Base-by-base conservation (phyloP, 164 flowering plant genomes). In the Vitis rupestris region DNA sequence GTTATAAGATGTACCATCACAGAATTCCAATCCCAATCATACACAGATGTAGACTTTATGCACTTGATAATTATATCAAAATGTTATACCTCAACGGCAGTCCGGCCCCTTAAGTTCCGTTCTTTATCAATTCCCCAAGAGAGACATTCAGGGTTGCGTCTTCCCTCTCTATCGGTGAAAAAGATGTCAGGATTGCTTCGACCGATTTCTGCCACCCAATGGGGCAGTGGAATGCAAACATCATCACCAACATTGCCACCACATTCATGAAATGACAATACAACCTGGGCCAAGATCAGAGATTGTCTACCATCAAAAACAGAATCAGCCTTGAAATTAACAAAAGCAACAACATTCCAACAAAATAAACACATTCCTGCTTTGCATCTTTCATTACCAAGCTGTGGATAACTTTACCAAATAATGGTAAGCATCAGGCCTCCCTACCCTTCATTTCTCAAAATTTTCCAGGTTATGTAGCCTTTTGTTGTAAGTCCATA, bases 221-320 rank as follows among this genome's bases (percentile, higher is more conserved):
- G 93, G 30, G 99, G 99, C 73, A 95, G 78, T 31, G 97, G 99
- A 71, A 95, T 91, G 60, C 90, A 88, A 47, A 89, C 97, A 86
- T 93, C 99, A 83, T 95, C 99, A 64, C 97, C 97, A 73, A 95
- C 88, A 79, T 95, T 95, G 71, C 99, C 98, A 66, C 99, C 99
- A 81, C 99, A 95, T 79, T 88, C 97, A 87, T 95, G 99, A 81
- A 95, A 95, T 52, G 98, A 95, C 94, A 95, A 82, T 49, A 90
- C 93, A 59, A 91, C 93, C 99, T 95, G 85, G 64, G n/a, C 15
- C 59, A 74, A 68, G 57, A 48, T 44, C 60, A 66, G 8, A 16
- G 19, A 16, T 2, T 64, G 1, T 30, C 58, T 47, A 49, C 11
- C 10, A 60, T 50, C 67, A 49, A 50, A 71, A 2, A 31, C 12